phyloP scores from a whole-genome alignment of 352 stramenopile genomes.

The Pythium apleroticum region DNA sequence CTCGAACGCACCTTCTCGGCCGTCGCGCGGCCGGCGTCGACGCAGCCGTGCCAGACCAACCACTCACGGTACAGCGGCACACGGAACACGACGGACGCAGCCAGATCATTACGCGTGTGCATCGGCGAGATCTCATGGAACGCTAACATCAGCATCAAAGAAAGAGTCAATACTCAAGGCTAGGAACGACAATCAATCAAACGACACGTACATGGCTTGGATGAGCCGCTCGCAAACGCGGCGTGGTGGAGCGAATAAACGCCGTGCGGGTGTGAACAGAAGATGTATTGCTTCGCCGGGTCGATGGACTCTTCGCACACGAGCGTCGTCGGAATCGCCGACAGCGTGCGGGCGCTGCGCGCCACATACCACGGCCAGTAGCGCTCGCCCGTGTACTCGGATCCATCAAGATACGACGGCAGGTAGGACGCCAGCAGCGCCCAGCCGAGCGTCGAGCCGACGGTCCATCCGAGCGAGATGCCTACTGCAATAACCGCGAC shows the following conservation, averaged over 20 bases:
- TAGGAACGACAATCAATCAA: too few relatives aligned
- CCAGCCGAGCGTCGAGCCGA: slow-evolving; percentile 20
- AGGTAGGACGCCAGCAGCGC: slow-evolving; percentile 28
- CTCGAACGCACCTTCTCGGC: slow-evolving; percentile 36
- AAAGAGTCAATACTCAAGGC: too few relatives aligned
- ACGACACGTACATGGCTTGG: slow-evolving; percentile 37
- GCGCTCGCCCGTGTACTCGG: slow-evolving; percentile 30
- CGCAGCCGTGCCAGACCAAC: slow-evolving; percentile 71
- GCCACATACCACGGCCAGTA: slow-evolving; percentile 28
- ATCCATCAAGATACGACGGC: slow-evolving; percentile 33
- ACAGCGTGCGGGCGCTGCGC: slow-evolving; percentile 35
- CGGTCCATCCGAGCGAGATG: slow-evolving; percentile 3
- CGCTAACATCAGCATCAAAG: slow-evolving; percentile 27
- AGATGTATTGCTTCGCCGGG: slow-evolving; percentile 69
- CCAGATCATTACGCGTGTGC: slow-evolving; percentile 61
- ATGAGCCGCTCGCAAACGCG: slow-evolving; percentile 54
- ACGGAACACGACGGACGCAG: slow-evolving; percentile 72
- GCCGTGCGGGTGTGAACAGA: slow-evolving; percentile 77
- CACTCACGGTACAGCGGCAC: slow-evolving; percentile 80
- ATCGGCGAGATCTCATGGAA: slow-evolving; percentile 74
- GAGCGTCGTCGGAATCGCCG: slow-evolving; percentile 49
- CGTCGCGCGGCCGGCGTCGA: slow-evolving; percentile 64
- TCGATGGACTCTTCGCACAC: slow-evolving; percentile 72
- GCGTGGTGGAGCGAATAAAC: slow-evolving; percentile 73
- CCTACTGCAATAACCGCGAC: slow-evolving; percentile 27